These are phyloP conservation scores for Teunomyces kruisii DNA, from an alignment of 805 yeast species.

Conservation along the genomic window DNA sequence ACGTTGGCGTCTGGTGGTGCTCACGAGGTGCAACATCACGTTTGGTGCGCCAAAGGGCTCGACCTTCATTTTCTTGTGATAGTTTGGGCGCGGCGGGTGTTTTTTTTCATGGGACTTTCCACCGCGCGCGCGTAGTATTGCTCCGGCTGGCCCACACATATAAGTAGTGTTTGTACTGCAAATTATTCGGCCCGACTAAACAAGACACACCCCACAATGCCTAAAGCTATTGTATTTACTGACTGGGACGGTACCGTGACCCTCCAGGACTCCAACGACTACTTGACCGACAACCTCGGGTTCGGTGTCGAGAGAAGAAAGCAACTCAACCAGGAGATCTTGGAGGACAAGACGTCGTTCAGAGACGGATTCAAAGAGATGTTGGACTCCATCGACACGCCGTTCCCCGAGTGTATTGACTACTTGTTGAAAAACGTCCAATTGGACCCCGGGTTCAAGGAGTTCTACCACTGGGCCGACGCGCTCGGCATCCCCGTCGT, in stretches of 20 bases:
- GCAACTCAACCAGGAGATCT: conserved; percentile 67
- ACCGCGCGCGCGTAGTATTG: too few species aligned
- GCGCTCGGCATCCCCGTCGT: conserved; percentile 74
- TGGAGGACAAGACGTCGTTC: conserved; percentile 65
- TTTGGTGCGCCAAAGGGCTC: too few species aligned
- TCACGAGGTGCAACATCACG: too few species aligned
- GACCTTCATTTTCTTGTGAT: too few species aligned
- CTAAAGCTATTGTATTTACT: conserved; percentile 80
- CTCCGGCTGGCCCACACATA: too few species aligned
- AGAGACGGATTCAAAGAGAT: conserved; percentile 82
- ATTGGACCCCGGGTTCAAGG: conserved; percentile 88
- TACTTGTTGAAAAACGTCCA: conserved; percentile 60
- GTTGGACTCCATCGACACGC: conserved; percentile 75
- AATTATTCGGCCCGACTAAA: too few species aligned
- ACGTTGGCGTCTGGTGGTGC: too few species aligned
- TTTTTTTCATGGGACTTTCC: too few species aligned
- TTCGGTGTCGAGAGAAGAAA: conserved; percentile 71
- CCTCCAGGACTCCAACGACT: conserved; percentile 91
- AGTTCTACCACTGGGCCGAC: conserved; percentile 77
- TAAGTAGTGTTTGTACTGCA: too few species aligned
- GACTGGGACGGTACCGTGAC: conserved; percentile 99
- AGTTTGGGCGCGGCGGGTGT: too few species aligned
- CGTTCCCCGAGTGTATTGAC: conserved; percentile 82
- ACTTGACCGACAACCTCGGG: conserved; percentile 83
- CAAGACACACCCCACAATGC: conserved; percentile 10